These are phyloP conservation scores for Colletotrichum sublineola DNA, from an alignment of 2,329 filamentous ascomycete species.

Conservation along the genomic window DNA sequence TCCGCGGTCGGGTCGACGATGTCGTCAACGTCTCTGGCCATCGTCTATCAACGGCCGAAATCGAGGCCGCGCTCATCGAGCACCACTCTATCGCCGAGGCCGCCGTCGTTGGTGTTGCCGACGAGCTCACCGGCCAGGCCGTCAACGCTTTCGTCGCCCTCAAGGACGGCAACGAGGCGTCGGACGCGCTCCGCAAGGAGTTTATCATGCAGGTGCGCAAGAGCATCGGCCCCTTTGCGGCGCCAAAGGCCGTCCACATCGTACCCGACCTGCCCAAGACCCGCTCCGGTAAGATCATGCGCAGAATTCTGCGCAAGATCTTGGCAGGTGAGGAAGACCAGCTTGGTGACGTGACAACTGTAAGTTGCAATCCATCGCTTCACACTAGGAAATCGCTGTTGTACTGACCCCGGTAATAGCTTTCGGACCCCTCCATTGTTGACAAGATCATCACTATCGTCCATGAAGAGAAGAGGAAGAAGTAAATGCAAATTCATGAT, in stretches of 20 bases:
- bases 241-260: slow-evolving; percentile 92
- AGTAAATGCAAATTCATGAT: slow-evolving; percentile 52
- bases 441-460: slow-evolving; percentile 89
- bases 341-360: slow-evolving; percentile 91
- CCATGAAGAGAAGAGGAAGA: slow-evolving; percentile 70
- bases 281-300: slow-evolving; percentile 98
- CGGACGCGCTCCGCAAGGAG: slow-evolving; percentile 90
- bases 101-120: slow-evolving; percentile 91
- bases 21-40: slow-evolving; percentile 99
- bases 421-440: slow-evolving; percentile 91
- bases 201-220: slow-evolving; percentile 94
- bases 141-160: slow-evolving; percentile 97
- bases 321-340: slow-evolving; percentile 97
- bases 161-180: slow-evolving; percentile 84
- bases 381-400: background rate
- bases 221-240: slow-evolving; percentile 97
- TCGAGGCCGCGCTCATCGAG: slow-evolving; percentile 96
- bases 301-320: slow-evolving; percentile 96
- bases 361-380: slow-evolving; percentile 61
- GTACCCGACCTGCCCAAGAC: slow-evolving; percentile 98
- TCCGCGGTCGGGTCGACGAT: slow-evolving; percentile 96
- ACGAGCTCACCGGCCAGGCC: slow-evolving; percentile 96
- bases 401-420: slow-evolving; percentile 59
- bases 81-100: slow-evolving; percentile 92
- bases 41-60: slow-evolving; percentile 95